Percentiles rank a stretch among this genome's conserved stretches.
Conservation (phyloP, 2,329 filamentous ascomycete genomes). For the Metarhizium album region DNA sequence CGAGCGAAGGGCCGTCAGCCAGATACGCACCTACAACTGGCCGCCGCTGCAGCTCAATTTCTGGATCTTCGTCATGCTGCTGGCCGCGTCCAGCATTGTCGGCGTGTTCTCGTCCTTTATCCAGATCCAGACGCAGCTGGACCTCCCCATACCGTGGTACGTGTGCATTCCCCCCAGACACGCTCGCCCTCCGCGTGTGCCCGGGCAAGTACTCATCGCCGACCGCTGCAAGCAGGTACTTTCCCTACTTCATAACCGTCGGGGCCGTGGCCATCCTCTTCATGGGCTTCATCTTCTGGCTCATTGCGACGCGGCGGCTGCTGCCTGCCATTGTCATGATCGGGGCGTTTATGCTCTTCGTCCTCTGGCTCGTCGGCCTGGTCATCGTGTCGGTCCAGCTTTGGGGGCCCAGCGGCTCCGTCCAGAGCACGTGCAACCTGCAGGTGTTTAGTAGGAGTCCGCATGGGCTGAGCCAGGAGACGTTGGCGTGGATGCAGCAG, state of each 20-base stretch:
- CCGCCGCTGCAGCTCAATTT: slow-evolving; percentile 56
- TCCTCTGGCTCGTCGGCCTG: slow-evolving; percentile 57
- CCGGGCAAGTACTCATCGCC: too few relatives aligned
- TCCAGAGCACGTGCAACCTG: slow-evolving; percentile 49
- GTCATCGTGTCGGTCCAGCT: slow-evolving; percentile 52
- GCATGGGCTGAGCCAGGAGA: slow-evolving; percentile 39
- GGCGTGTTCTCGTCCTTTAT: slow-evolving; percentile 53
- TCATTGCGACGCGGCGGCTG: slow-evolving; percentile 50
- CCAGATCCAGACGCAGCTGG: slow-evolving; percentile 43
- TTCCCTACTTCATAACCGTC: slow-evolving; percentile 54
- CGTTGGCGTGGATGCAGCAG: slow-evolving; percentile 55
- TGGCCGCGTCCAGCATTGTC: slow-evolving; percentile 46
- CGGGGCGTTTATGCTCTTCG: slow-evolving; percentile 53
- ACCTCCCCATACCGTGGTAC: slow-evolving; percentile 49
- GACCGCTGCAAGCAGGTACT: slow-evolving; percentile 44
- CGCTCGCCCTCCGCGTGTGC: too few relatives aligned
- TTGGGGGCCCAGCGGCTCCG: slow-evolving; percentile 47
- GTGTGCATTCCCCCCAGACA: slow-evolving; percentile 11
- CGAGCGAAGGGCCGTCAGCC: slow-evolving; percentile 30
- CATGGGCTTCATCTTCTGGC: slow-evolving; percentile 52
- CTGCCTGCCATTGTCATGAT: slow-evolving; percentile 53
- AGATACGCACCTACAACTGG: slow-evolving; percentile 55
- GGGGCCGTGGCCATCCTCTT: slow-evolving; percentile 51
- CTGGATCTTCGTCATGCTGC: slow-evolving; percentile 56
- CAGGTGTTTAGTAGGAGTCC: slow-evolving; percentile 43